Evolutionary conservation across 1,139 yeast species (phyloP), one percentile per base, ranked within the genome.

Genomic region (Meyerozyma sp.): DNA sequence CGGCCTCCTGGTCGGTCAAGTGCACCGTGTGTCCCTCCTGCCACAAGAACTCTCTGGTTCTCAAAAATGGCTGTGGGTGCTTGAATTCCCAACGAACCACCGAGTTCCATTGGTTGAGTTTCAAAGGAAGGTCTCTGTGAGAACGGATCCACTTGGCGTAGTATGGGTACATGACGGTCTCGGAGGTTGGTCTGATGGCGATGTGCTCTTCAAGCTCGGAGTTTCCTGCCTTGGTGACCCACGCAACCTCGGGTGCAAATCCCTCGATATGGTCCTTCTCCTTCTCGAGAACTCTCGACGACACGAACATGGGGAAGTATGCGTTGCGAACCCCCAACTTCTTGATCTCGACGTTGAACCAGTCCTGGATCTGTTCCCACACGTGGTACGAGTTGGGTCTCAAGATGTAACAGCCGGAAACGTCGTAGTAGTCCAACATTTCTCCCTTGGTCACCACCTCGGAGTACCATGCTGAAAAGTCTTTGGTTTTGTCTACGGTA

Each of bases 11-110:
- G 54, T 73, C 70, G 46, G 94, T 85, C 62, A 93, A 78, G 63
- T 88, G 96, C 44, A 96, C 98, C 43, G 98, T 94, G 73, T 94
- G 99, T 54, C 99, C 99, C 73, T 94, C 99, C 73, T 94, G 99
- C 99, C 99, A 94, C 66, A 94, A 77, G 72, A 94, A 94, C 70
- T 94, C 99, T 73, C 99, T 85, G 13, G 98, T 94, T 79, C 99
- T 87, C 62, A 94, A 74, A 70, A 94, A 94, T 45, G 99, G 99
- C 72, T 94, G 99, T 46, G 99, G 99, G 66, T 94, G 98, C 75
- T 94, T 94, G 75, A 94, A 94, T 71, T 94, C 99, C 99, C 98
- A 94, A 77, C 99, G 84, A 42, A 94, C 98, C 43, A 94, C 98
- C 20, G 98, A 91, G 73, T 94, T 94, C 99, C 99, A 94, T 71